Evolutionary conservation across 2,329 filamentous ascomycete species (phyloP), one percentile per base, ranked within the genome.

Genomic region (Colletotrichum sp.): DNA sequence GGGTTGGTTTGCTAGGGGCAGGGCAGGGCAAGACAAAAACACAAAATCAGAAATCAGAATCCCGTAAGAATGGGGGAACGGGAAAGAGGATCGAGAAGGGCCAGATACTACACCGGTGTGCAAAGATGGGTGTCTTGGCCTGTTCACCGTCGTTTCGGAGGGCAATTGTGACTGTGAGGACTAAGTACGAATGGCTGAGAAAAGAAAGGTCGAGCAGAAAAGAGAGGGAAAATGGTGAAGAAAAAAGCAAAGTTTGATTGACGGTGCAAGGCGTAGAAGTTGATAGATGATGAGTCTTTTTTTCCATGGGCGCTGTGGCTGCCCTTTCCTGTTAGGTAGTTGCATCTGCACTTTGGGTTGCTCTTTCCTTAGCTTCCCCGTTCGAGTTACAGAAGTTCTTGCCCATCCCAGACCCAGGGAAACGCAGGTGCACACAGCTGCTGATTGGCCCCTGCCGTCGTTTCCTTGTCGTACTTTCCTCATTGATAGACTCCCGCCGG

Each of bases 121-220:
- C 65, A 48, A 52, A 30, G 60, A 66, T 56, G 67, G 56, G 34
- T 69, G 28, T 55, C 71, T 74, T 71, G 71, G 61, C 68, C 25
- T 71, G 48, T 61, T 66, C 48, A 71, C 68, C 72, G 72, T 74
- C 39, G 68, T 74, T 74, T 74, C 72, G 68, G 68, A 60, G 52
- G 71, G 18, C 16, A 36, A 74, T 58, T 43, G 48, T 43, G 71
- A 62, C 12, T 27, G 34, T 60, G 39, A 43, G 39, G 18, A 43
- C 39, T 10, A 18, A 48, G 27, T 34, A 39, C 52, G 36, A 56
- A 43, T 48, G 43, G 28, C 32, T 56, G 48, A 55, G 66, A 68
- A 58, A 74, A 55, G 67, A 30, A 71, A 74, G 18, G 48, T 18
- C 32, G 6, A 22, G 28, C n/a, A 66, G 61, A 30, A 13, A 34